Conservation (phyloP, 805 yeast genomes). For the Wickerhamomyces strasburgensis region DNA sequence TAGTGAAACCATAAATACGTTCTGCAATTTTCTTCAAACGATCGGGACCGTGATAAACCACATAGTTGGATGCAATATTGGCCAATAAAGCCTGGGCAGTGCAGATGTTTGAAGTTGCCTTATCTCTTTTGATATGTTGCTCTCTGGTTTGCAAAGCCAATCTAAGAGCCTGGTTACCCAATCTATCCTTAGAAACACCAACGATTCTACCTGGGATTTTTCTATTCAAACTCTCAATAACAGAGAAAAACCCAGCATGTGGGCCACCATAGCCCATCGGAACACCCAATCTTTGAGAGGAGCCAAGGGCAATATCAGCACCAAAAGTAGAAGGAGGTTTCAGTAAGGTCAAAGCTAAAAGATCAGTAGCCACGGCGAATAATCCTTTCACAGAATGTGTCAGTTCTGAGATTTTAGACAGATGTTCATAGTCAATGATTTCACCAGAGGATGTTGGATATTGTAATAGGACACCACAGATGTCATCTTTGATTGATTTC, state of each 20-base stretch:
- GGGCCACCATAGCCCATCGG: conserved; percentile 99
- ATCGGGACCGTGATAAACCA: conserved; percentile 91
- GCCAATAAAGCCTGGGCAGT: conserved; percentile 97
- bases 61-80: conserved; percentile 92
- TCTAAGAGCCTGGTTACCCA: conserved; percentile 85
- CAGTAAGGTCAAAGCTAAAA: conserved; percentile 80
- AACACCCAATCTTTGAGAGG: conserved; percentile 94
- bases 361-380: conserved; percentile 84
- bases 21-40: conserved; percentile 76
- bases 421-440: conserved; percentile 43
- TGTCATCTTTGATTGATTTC: conserved; percentile 30
- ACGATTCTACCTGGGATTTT: conserved; percentile 96
- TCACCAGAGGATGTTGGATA: conserved; percentile 88
- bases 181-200: conserved; percentile 87
- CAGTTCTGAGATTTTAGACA: conserved; percentile 52
- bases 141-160: conserved; percentile 96
- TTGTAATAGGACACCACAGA: conserved; percentile 83
- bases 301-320: conserved; percentile 91
- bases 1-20: conserved; percentile 70
- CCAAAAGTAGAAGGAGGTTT: conserved; percentile 81
- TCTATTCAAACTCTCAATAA: conserved; percentile 71
- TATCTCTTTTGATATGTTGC: conserved; percentile 95
- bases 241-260: conserved; percentile 96
- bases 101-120: conserved; percentile 96
- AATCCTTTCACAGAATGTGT: conserved; percentile 72